A percentile compares a stretch with the other conserved stretches of the same genome.
Evolutionary conservation across 2,329 filamentous ascomycete genomes (phyloP).

Genomic region (Ophiocordyceps sinensis): DNA sequence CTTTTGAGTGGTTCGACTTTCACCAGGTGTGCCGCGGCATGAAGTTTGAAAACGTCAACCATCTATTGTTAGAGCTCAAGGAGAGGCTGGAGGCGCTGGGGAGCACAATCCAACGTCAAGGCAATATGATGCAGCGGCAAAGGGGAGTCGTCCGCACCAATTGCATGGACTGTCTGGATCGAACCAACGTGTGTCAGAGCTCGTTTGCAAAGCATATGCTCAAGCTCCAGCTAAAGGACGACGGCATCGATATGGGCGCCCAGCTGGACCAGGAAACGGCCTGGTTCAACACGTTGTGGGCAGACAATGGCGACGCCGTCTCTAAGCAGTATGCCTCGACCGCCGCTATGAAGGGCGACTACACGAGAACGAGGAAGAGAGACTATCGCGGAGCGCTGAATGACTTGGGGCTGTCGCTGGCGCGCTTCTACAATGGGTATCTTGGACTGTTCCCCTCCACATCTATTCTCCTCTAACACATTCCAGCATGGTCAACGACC

Average conservation of each 20-base stretch:
- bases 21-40: conserved; percentile 85
- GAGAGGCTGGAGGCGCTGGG: conserved; percentile 54
- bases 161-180: conserved; percentile 96
- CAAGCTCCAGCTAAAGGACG: conserved; percentile 60
- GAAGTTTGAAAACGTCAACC: conserved; percentile 90
- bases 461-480: conserved; percentile 4
- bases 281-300: conserved; percentile 97
- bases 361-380: conserved; percentile 78
- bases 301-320: conserved; percentile 92
- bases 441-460: conserved; percentile 8
- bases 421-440: conserved; percentile 55
- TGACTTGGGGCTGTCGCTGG: conserved; percentile 79
- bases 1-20: conserved; percentile 96
- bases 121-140: conserved; percentile 36
- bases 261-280: conserved; percentile 65
- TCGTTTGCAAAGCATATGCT: conserved; percentile 75
- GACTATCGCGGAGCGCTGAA: conserved; percentile 85
- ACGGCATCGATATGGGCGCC: conserved; percentile 62
- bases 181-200: conserved; percentile 91
- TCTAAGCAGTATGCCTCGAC: conserved; percentile 94
- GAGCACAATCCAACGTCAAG: conserved; percentile 47
- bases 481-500: conserved; percentile 88
- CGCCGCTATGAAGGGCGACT: conserved; percentile 91
- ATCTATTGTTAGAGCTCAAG: conserved; percentile 57
- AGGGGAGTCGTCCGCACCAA: conserved; percentile 79